Evolutionary conservation across 129 eudicot species (phyloP), one percentile per base, ranked within the genome.

Genomic region (Centella asiatica): DNA sequence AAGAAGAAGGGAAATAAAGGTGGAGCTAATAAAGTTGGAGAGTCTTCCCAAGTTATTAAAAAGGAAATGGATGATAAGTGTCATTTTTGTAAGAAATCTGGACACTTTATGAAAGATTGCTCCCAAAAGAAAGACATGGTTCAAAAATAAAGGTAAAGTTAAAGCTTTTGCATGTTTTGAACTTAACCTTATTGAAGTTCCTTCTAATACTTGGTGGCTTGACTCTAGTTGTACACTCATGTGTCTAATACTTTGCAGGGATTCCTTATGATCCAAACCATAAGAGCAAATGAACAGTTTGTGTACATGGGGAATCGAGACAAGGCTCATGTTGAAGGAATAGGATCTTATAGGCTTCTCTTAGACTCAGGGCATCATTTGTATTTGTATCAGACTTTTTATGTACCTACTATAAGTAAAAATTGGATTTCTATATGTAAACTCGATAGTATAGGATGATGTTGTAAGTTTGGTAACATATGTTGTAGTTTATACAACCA

Each of bases 371-470:
- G 40, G 4, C 13, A 28, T 11, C 24, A 32, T 57, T 57, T 57
- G 18, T 40, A 57, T 13, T 32, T 57, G 4, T 29, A 2, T 28
- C 8, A 57, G 18, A 28, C 62, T 57, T 17, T 57, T 57, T 55
- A 25, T 0, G 60, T 55, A 8, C 60, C 20, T 55, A 8, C n/a
- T 27, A 22, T 55, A 8, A 25, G 24, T 32, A 0, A 42, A 31
- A 28, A 57, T 57, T 57, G 29, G 32, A n/a, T 57, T 57, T 57
- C 62, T 32, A 1, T n/a, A n/a, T n/a, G n/a, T n/a, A n/a, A n/a
- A n/a, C n/a, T n/a, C n/a, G n/a, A n/a, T n/a, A n/a, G n/a, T 57
- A 4, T 8, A 48, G 65, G 9, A 34, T 2, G 2, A 17, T 39
- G 6, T 59, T 59, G 34, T 4, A 19, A 59, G 2, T 59, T n/a